Conservation (phyloP, 2,329 filamentous ascomycete genomes). For the Aplosporella prunicola region DNA sequence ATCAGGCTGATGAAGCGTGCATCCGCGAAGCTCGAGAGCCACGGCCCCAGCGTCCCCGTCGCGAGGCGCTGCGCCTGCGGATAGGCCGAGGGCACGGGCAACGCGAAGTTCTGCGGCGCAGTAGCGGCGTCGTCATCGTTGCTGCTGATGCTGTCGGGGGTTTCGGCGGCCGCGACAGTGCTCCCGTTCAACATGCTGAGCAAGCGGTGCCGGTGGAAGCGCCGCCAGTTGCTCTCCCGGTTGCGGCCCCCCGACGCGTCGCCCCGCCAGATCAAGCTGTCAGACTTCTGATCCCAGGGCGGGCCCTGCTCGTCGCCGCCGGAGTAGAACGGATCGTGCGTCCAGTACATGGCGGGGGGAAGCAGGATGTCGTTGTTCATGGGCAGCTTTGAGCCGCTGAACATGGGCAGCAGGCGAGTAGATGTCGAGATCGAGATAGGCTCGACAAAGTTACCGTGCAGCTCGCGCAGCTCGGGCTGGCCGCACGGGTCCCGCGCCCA, state of each 20-base stretch:
- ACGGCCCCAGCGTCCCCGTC: slow-evolving; percentile 26
- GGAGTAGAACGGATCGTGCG: slow-evolving; percentile 33
- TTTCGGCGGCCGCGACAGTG: slow-evolving; percentile 42
- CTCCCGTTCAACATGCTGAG: slow-evolving; percentile 63
- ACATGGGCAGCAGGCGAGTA: slow-evolving; percentile 38
- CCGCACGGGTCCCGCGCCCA: slow-evolving; percentile 35
- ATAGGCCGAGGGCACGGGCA: slow-evolving; percentile 24
- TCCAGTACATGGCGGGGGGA: slow-evolving; percentile 43
- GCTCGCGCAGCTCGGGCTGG: slow-evolving; percentile 34
- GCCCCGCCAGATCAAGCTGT: slow-evolving; percentile 39
- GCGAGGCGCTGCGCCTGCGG: slow-evolving; percentile 30
- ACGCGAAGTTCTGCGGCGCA: slow-evolving; percentile 24
- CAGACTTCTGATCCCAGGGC: slow-evolving; percentile 34
- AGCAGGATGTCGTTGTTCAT: slow-evolving; percentile 45
- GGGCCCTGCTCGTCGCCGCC: slow-evolving; percentile 31
- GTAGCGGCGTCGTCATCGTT: neutral
- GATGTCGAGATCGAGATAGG: slow-evolving; percentile 38
- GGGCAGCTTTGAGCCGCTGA: slow-evolving; percentile 41
- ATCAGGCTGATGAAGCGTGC: slow-evolving; percentile 35
- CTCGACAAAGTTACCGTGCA: slow-evolving; percentile 41
- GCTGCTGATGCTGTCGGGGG: neutral
- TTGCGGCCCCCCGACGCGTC: slow-evolving; percentile 40
- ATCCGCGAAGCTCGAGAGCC: slow-evolving; percentile 32
- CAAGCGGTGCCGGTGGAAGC: slow-evolving; percentile 68
- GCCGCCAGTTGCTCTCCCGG: slow-evolving; percentile 51